Evolutionary conservation across 192 early-diverging fungal genomes (phyloP).

Genomic region (Phlyctochytrium arcticum): DNA sequence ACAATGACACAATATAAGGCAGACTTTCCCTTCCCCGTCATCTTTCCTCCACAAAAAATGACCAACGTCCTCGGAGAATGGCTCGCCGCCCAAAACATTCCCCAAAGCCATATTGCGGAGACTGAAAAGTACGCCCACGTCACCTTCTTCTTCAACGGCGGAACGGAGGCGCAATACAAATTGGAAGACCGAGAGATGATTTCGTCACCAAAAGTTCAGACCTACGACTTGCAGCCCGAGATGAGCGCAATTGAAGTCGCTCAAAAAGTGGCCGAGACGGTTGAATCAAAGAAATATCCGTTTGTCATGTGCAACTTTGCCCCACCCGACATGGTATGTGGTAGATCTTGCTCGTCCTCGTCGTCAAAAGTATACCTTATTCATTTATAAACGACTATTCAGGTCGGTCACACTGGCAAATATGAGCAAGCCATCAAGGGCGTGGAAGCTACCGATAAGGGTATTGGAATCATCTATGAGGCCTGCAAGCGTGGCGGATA

Average conservation of each 20-base stretch:
- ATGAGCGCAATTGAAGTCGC: conserved; percentile 91
- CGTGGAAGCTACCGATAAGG: conserved; percentile 92
- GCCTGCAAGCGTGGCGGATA: conserved; percentile 89
- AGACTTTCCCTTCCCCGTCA: conserved; percentile 91
- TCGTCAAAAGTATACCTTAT: too few relatives aligned
- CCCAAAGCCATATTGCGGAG: conserved; percentile 96
- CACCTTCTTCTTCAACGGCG: conserved; percentile 99
- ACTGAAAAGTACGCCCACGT: conserved; percentile 99
- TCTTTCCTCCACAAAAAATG: conserved; percentile 97
- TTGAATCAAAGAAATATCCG: conserved; percentile 74
- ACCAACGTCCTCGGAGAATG: conserved; percentile 97
- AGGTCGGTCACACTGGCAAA: conserved; percentile 91
- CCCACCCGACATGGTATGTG: conserved; percentile 64
- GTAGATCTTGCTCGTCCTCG: conserved; percentile 11
- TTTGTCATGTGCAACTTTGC: conserved; percentile 99
- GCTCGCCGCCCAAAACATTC: conserved; percentile 81
- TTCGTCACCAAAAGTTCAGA: conserved; percentile 90
- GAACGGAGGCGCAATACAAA: conserved; percentile 85
- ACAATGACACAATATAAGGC: conserved; percentile 98
- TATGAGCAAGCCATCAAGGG: conserved; percentile 89
- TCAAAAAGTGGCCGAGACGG: conserved; percentile 82
- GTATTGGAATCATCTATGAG: conserved; percentile 88
- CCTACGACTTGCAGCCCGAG: conserved; percentile 94
- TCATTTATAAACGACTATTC: too few relatives aligned
- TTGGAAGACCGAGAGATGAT: conserved; percentile 89